Evolutionary conservation across 1,284 basidiomycete genomes (phyloP).

Genomic region (Sphaerobolus stellatus): DNA sequence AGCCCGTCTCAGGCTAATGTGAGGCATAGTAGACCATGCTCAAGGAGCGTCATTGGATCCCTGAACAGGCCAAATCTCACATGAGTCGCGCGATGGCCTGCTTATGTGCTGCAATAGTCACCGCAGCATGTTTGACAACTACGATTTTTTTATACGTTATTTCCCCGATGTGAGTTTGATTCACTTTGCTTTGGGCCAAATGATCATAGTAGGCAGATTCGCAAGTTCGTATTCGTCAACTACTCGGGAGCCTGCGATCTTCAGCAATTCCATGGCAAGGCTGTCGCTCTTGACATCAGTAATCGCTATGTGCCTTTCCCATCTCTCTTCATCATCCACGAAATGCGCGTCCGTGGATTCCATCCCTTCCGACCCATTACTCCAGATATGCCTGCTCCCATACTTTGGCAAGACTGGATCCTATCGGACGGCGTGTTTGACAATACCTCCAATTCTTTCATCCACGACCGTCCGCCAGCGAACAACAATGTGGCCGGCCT

Average conservation of each 20-base stretch:
- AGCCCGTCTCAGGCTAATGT: neutral
- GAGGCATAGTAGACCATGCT: neutral
- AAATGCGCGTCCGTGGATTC: conserved; percentile 30
- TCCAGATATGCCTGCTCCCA: conserved; percentile 12
- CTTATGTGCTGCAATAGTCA: too few relatives aligned
- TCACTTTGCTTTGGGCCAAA: too few relatives aligned
- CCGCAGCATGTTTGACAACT: too few relatives aligned
- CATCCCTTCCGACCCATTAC: conserved; percentile 21
- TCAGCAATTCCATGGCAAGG: conserved; percentile 24
- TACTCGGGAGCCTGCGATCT: conserved; percentile 1
- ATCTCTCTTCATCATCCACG: conserved; percentile 30
- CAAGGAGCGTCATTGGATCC: neutral
- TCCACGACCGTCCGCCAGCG: conserved; percentile 12
- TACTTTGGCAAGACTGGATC: conserved; percentile 27
- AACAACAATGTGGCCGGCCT: neutral
- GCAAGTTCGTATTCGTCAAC: conserved; percentile 26
- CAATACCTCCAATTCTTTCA: conserved; percentile 16
- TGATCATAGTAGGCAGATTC: conserved; percentile 12
- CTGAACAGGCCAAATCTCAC: neutral
- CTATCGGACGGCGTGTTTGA: conserved; percentile 13
- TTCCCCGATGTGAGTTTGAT: too few relatives aligned
- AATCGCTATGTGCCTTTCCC: conserved; percentile 26
- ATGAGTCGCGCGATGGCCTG: neutral
- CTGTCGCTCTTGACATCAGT: conserved; percentile 15
- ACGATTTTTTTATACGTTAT: too few relatives aligned